Evolutionary conservation across 768 basidiomycete genomes (phyloP), one percentile per base, ranked within the genome.

Genomic region (Mycena rosella): DNA sequence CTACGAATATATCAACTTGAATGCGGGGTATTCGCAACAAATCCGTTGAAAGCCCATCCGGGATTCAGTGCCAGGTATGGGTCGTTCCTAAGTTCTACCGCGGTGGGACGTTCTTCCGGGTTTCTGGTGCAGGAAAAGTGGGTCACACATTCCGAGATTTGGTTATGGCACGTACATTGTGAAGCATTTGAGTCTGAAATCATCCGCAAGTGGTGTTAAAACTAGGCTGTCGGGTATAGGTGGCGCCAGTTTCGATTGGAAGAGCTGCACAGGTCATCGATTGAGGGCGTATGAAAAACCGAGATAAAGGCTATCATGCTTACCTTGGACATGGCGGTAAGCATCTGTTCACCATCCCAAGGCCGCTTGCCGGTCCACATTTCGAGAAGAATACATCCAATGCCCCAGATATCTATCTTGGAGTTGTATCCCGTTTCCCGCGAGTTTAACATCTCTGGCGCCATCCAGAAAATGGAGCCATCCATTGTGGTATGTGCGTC

Each of bases 151-250:
- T 14, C 14, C 20, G 32, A 30, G 26, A 52, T 30, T 40, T n/a
- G n/a, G 67, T 69, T 45, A 30, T 34, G 59, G 13, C 5, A 79
- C 92, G 72, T 76, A 95, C 95, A 95, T 90, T 4, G 94, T 92
- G 75, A 99, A 96, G 79, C 97, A 98, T 74, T 89, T 90, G 55
- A 84, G 83, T 72, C 97, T 86, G 79, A 99, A 98, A 75, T 97
- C 93, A 68, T 92, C 86, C 11, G 93, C 96, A 52, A 90, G 84
- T 26, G 86, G 81, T n/a, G 93, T 91, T 54, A 99, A 80, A 3
- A 86, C 80, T 53, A 98, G 88, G 62, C 94, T 92, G n/a, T 90
- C 86, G 2, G 97, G 98, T 7, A 99, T 87, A 4, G 97, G 96
- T 10, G 98, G 98, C 27, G 92, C 90, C 69, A 89, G 86, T 72